These are phyloP conservation scores for Exophiala xenobiotica DNA, from an alignment of 2,329 filamentous ascomycete genomes.

Conservation along the genomic window DNA sequence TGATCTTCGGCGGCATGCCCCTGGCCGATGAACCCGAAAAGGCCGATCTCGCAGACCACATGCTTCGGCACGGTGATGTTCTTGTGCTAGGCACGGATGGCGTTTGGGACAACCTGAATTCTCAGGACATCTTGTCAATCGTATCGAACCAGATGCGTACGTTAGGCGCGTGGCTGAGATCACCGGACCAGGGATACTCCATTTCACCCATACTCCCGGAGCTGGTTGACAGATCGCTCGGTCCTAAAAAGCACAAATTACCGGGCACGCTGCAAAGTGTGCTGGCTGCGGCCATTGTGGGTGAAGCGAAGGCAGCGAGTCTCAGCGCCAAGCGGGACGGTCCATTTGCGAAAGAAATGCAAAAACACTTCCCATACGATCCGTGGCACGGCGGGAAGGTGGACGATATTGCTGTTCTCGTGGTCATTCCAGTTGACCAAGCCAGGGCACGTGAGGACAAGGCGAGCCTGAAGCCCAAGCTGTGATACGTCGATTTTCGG, in stretches of 20 bases:
- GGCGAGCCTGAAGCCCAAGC: constrained; percentile 24
- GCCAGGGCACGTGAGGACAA: constrained; percentile 10
- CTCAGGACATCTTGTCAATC: constrained; percentile 81
- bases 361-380: constrained; percentile 81
- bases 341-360: constrained; percentile 92
- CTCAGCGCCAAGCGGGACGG: constrained; percentile 78
- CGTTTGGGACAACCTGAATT: constrained; percentile 92
- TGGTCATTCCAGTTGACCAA: constrained; percentile 71
- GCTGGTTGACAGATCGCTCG: constrained; percentile 51
- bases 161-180: constrained; percentile 68
- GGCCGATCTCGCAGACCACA: constrained; percentile 73
- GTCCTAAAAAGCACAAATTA: constrained; percentile 33
- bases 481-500: no score
- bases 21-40: constrained; percentile 82
- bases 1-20: constrained; percentile 77
- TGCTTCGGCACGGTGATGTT: constrained; percentile 84
- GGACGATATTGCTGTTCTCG: constrained; percentile 89
- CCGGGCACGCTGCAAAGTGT: constrained; percentile 67
- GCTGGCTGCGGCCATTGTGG: constrained; percentile 75
- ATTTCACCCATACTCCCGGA: constrained; percentile 61
- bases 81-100: constrained; percentile 93
- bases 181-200: constrained; percentile 58
- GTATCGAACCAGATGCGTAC: constrained; percentile 74
- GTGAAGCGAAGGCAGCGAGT: constrained; percentile 81
- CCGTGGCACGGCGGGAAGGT: constrained; percentile 89